Percentiles rank a stretch among this genome's conserved stretches.
Evolutionary conservation across 2,329 filamentous ascomycete species (phyloP).

Genomic region (Furcasterigmium furcatum): DNA sequence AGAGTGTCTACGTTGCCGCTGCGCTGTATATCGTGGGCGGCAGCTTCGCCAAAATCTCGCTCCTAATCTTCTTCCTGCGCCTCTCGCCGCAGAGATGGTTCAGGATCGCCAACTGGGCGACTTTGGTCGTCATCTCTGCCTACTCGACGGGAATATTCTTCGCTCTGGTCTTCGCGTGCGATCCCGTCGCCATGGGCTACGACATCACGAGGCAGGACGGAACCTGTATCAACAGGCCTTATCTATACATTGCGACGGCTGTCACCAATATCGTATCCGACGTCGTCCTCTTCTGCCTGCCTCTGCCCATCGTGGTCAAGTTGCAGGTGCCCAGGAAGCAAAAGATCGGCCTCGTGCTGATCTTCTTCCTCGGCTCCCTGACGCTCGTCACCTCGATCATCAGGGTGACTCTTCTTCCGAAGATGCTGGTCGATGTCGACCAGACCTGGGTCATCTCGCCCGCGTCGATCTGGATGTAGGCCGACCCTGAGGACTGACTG

Average conservation of each 20-base stretch:
- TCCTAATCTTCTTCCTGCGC: slow-evolving; percentile 32
- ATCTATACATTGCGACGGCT: slow-evolving; percentile 44
- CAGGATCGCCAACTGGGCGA: slow-evolving; percentile 21
- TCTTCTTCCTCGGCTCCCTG: slow-evolving; percentile 7
- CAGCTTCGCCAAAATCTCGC: slow-evolving; percentile 30
- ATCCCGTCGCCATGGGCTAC: slow-evolving; percentile 27
- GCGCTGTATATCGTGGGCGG: slow-evolving; percentile 28
- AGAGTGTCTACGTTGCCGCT: slow-evolving; percentile 22
- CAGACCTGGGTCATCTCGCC: slow-evolving; percentile 23
- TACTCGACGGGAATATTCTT: slow-evolving; percentile 31
- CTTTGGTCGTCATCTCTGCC: slow-evolving; percentile 21
- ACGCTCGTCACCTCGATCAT: slow-evolving; percentile 29
- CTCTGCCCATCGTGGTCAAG: slow-evolving; percentile 40
- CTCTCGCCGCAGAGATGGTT: slow-evolving; percentile 31
- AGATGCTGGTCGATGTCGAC: slow-evolving; percentile 19
- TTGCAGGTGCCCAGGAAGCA: slow-evolving; percentile 37
- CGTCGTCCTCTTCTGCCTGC: slow-evolving; percentile 40
- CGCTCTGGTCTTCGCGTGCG: slow-evolving; percentile 30
- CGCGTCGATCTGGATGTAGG: slow-evolving; percentile 24
- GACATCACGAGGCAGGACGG: slow-evolving; percentile 22
- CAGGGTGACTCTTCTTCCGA: slow-evolving; percentile 20
- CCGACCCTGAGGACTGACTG: background rate
- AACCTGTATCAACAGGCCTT: slow-evolving; percentile 39
- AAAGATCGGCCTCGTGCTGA: slow-evolving; percentile 7
- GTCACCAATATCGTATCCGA: slow-evolving; percentile 44